Evolutionary conservation across 2,329 filamentous ascomycete species (phyloP).

Genomic region (Fusarium sarcochroum): DNA sequence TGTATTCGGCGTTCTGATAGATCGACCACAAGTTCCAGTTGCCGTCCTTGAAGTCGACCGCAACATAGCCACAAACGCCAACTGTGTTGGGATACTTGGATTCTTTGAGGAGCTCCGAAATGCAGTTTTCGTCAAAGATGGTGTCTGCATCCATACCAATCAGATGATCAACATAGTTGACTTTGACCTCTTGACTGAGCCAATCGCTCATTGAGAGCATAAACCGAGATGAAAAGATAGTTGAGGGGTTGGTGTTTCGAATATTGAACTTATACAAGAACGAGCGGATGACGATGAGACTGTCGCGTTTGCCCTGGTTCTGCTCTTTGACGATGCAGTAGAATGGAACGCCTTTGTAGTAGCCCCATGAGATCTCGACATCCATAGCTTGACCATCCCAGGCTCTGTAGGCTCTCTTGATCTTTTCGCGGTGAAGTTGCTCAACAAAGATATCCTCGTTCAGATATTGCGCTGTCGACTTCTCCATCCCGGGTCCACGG

Average conservation of each 20-base stretch:
- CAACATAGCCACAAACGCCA: slow-evolving; percentile 60
- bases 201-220: slow-evolving; percentile 53
- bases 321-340: slow-evolving; percentile 60
- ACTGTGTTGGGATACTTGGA: slow-evolving; percentile 55
- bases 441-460: slow-evolving; percentile 57
- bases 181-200: slow-evolving; percentile 48
- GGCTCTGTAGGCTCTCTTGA: slow-evolving; percentile 55
- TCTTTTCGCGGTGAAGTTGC: slow-evolving; percentile 44
- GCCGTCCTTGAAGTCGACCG: slow-evolving; percentile 43
- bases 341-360: slow-evolving; percentile 58
- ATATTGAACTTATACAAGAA: slow-evolving; percentile 60
- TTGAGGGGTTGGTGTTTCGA: slow-evolving; percentile 52
- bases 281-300: slow-evolving; percentile 58
- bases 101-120: slow-evolving; percentile 55
- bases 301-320: slow-evolving; percentile 61
- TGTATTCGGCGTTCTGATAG: slow-evolving; percentile 48
- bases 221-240: slow-evolving; percentile 56
- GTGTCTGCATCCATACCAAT: slow-evolving; percentile 60
- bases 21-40: slow-evolving; percentile 47
- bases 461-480: slow-evolving; percentile 52
- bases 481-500: slow-evolving; percentile 43
- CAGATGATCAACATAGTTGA: slow-evolving; percentile 54
- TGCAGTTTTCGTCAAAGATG: slow-evolving; percentile 55
- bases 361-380: slow-evolving; percentile 54
- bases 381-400: slow-evolving; percentile 58